These are phyloP conservation scores for Metschnikowia gelsemii DNA, from an alignment of 805 yeast species.

Conservation along the genomic window DNA sequence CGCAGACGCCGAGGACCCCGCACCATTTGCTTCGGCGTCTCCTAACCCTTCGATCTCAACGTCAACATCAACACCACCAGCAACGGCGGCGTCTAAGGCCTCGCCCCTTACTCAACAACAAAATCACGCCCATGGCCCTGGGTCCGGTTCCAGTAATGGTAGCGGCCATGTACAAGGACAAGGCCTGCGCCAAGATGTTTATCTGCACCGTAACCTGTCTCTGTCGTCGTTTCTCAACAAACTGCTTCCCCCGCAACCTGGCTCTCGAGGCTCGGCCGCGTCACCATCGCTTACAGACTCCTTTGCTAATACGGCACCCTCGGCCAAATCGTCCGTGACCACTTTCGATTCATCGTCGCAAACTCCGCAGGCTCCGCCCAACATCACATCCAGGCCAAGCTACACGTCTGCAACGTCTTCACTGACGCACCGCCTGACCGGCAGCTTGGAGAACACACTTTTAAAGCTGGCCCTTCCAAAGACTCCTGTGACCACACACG, in stretches of 20 bases:
- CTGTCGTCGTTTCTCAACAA: slow-evolving; percentile 14
- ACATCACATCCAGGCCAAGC: slow-evolving; percentile 1
- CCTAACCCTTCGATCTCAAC: too few species aligned
- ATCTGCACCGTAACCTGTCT: slow-evolving; percentile 10
- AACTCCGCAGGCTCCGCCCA: too few species aligned
- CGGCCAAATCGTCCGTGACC: background rate
- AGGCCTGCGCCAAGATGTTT: slow-evolving; percentile 55
- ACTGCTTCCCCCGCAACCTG: slow-evolving; percentile 15
- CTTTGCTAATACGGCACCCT: slow-evolving; percentile 1
- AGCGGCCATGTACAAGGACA: too few species aligned
- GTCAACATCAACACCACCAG: background rate
- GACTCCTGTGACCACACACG: background rate
- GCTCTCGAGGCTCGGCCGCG: slow-evolving; percentile 1
- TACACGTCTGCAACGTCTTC: background rate
- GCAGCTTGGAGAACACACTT: slow-evolving; percentile 1
- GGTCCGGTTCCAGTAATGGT: too few species aligned
- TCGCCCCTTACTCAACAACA: background rate
- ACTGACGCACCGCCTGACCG: background rate
- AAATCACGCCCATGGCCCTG: slow-evolving; percentile 49
- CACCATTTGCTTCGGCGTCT: slow-evolving; percentile 61
- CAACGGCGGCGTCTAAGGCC: background rate
- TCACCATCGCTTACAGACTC: slow-evolving; percentile 2
- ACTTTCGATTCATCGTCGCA: slow-evolving; percentile 6
- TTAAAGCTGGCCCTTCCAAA: slow-evolving; percentile 10
- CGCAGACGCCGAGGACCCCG: slow-evolving; percentile 8